phyloP scores from a whole-genome alignment of 1,139 yeast genomes.

The Pichia sp. region DNA sequence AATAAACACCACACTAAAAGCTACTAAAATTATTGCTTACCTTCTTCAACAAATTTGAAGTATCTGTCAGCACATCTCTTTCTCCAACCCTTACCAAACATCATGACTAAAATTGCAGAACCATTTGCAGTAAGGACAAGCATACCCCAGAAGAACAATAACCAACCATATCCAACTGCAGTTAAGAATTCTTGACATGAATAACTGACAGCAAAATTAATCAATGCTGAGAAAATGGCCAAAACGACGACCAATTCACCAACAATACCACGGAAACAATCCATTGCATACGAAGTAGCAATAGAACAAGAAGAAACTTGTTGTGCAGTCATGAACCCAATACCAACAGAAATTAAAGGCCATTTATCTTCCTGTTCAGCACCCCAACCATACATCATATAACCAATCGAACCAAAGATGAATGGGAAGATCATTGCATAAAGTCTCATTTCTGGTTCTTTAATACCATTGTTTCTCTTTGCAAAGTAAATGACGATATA shows the following conservation, averaged over 20 bases:
- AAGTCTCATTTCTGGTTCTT: conserved; percentile 54
- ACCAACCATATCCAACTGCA: conserved; percentile 17
- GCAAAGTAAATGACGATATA: conserved; percentile 35
- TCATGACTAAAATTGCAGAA: conserved; percentile 16
- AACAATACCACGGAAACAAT: conserved; percentile 49
- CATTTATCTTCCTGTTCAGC: conserved; percentile 39
- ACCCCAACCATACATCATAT: conserved; percentile 74
- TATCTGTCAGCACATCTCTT: conserved; percentile 18
- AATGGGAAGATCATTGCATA: conserved; percentile 27
- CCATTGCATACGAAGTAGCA: conserved; percentile 53
- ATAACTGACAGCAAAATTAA: conserved; percentile 20
- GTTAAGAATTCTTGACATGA: conserved; percentile 19
- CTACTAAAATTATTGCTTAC: neutral
- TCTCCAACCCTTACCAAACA: conserved; percentile 21
- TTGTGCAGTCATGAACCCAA: conserved; percentile 45
- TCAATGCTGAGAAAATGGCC: conserved; percentile 21
- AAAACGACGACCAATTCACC: conserved; percentile 34
- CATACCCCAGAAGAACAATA: conserved; percentile 18
- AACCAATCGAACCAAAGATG: conserved; percentile 39
- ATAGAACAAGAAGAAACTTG: conserved; percentile 55
- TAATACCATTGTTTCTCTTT: conserved; percentile 58
- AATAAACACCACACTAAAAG: neutral
- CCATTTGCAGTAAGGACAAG: conserved; percentile 1
- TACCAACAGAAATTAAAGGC: conserved; percentile 43
- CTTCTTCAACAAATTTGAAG: conserved; percentile 15